A percentile compares a stretch with the other conserved stretches of the same genome.
Conservation (phyloP, 2,329 filamentous ascomycete genomes). For the Furcasterigmium sp. region DNA sequence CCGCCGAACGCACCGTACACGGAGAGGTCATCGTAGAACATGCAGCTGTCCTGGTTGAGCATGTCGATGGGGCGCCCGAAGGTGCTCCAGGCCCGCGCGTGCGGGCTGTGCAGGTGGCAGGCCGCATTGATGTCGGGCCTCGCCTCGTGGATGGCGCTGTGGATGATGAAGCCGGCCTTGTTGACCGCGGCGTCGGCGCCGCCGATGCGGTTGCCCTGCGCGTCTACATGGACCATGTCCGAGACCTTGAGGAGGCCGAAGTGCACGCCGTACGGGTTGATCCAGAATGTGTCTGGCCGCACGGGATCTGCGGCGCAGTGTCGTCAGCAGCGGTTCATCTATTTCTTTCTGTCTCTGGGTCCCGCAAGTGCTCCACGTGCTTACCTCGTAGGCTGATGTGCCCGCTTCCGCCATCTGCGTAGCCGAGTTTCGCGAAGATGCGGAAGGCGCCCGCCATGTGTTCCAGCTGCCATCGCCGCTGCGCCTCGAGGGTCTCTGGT, state of each 20-base stretch:
- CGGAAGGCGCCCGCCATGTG: slow-evolving; percentile 42
- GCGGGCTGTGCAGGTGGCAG: slow-evolving; percentile 59
- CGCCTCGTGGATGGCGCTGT: slow-evolving; percentile 47
- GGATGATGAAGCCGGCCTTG: not conserved
- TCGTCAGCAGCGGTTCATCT: not conserved
- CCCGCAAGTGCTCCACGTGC: no score
- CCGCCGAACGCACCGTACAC: slow-evolving; percentile 53
- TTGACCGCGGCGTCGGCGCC: not conserved
- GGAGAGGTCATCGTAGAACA: slow-evolving; percentile 56
- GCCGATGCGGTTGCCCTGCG: slow-evolving; percentile 35
- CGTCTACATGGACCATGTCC: slow-evolving; percentile 63
- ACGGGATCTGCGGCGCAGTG: not conserved
- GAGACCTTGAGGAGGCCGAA: slow-evolving; percentile 60
- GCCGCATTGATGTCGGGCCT: slow-evolving; percentile 59
- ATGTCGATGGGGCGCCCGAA: slow-evolving; percentile 62
- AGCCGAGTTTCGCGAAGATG: slow-evolving; percentile 40
- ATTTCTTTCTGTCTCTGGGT: no score
- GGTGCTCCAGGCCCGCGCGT: slow-evolving; percentile 60
- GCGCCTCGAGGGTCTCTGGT: slow-evolving; percentile 13
- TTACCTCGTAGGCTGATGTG: slow-evolving; percentile 35
- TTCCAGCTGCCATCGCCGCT: slow-evolving; percentile 28
- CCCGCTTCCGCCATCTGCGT: slow-evolving; percentile 38
- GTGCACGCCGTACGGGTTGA: slow-evolving; percentile 57
- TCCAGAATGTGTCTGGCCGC: slow-evolving; percentile 29
- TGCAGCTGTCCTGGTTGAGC: slow-evolving; percentile 61